Percentiles rank a stretch among this genome's conserved stretches.
These are phyloP conservation scores for Tylopilus balloui DNA, from an alignment of 768 basidiomycete species.

Conservation along the genomic window DNA sequence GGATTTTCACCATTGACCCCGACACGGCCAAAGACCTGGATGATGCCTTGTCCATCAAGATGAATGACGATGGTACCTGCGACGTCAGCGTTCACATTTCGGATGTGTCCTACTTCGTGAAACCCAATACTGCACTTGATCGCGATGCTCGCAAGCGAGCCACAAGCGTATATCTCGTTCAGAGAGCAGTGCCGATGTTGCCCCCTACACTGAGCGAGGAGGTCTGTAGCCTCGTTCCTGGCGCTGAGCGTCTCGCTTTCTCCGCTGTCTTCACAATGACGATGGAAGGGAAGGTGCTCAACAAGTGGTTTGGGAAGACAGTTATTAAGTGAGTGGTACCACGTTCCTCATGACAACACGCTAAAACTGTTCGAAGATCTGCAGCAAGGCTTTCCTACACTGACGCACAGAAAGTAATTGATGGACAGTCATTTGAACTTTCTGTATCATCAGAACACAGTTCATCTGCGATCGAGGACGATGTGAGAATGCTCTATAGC, in stretches of 20 bases:
- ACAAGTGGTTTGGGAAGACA: constrained; percentile 92
- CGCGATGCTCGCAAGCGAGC: constrained; percentile 97
- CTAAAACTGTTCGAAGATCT: constrained; percentile 49
- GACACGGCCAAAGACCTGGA: constrained; percentile 87
- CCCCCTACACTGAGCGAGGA: constrained; percentile 91
- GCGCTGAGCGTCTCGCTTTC: constrained; percentile 87
- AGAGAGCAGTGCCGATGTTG: constrained; percentile 95
- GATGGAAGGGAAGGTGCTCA: constrained; percentile 72
- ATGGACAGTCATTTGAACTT: constrained; percentile 58
- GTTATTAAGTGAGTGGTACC: constrained; percentile 67
- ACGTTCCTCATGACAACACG: not conserved
- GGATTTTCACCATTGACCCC: constrained; percentile 94
- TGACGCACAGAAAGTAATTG: constrained; percentile 78
- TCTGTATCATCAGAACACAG: constrained; percentile 55
- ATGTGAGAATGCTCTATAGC: constrained; percentile 64
- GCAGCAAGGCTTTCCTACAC: constrained; percentile 80
- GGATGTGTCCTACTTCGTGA: constrained; percentile 94
- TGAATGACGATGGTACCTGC: constrained; percentile 87
- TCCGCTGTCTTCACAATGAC: constrained; percentile 85
- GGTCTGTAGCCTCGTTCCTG: constrained; percentile 86
- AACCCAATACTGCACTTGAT: constrained; percentile 94
- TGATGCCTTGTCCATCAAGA: constrained; percentile 87
- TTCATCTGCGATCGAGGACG: constrained; percentile 60
- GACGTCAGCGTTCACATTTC: constrained; percentile 95
- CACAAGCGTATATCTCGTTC: constrained; percentile 94